Evolutionary conservation across 768 basidiomycete species (phyloP).

Genomic region (Tricholoma furcatifolium): DNA sequence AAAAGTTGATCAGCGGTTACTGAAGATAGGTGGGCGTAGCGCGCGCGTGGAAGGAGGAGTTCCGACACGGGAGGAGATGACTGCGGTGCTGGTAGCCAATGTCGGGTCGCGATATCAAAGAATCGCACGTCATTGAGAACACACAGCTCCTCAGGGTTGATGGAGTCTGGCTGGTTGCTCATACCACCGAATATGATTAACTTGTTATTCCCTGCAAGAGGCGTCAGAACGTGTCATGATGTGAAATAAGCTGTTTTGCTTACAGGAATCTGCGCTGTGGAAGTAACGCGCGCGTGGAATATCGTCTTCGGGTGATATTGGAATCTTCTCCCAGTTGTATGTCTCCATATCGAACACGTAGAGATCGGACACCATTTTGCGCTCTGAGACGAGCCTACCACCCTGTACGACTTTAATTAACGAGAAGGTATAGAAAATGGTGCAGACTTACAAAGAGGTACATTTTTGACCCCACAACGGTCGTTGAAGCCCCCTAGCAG

Average conservation of each 20-base stretch:
- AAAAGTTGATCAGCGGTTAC: constrained; percentile 82
- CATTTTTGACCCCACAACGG: constrained; percentile 83
- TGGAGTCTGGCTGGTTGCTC: constrained; percentile 74
- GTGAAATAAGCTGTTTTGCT: constrained; percentile 17
- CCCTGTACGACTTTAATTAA: constrained; percentile 46
- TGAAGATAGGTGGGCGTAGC: constrained; percentile 94
- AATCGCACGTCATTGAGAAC: constrained; percentile 94
- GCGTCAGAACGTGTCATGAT: constrained; percentile 2
- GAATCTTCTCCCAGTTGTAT: constrained; percentile 75
- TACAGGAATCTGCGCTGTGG: constrained; percentile 87
- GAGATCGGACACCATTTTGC: constrained; percentile 87
- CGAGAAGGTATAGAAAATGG: neutral
- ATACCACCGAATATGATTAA: constrained; percentile 95
- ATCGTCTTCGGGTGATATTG: constrained; percentile 59
- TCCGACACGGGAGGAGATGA: constrained; percentile 39
- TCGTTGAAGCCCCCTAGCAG: constrained; percentile 82
- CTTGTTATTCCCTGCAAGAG: constrained; percentile 75
- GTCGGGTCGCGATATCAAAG: constrained; percentile 69
- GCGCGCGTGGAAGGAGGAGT: constrained; percentile 68
- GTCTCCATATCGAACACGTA: constrained; percentile 86
- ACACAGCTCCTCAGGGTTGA: constrained; percentile 76
- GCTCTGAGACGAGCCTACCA: constrained; percentile 81
- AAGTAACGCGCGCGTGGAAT: constrained; percentile 89
- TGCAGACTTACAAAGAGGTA: constrained; percentile 75
- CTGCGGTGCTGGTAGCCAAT: constrained; percentile 63